phyloP scores from a whole-genome alignment of 352 stramenopile species.

The Phytopythium litorale region DNA sequence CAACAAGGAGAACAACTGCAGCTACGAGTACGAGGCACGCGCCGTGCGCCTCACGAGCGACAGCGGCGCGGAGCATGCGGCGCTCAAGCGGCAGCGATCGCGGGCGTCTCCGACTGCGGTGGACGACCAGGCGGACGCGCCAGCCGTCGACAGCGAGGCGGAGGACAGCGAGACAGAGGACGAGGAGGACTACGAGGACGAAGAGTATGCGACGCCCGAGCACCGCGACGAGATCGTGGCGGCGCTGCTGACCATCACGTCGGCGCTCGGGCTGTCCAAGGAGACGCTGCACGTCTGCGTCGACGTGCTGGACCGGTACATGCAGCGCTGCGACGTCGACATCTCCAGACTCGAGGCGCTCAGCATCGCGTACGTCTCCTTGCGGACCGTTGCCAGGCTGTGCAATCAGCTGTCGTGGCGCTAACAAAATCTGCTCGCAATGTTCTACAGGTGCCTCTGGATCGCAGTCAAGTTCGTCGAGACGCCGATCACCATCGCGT shows the following conservation, averaged over 20 bases:
- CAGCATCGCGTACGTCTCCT: conserved; percentile 49
- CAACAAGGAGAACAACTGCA: conserved; percentile 2
- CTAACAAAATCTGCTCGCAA: background rate
- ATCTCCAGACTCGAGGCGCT: conserved; percentile 39
- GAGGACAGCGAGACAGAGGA: conserved; percentile 8
- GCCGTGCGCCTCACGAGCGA: background rate
- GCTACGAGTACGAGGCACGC: background rate
- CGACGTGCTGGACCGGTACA: conserved; percentile 49
- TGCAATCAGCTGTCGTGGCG: background rate
- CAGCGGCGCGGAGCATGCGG: background rate
- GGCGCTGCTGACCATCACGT: conserved; percentile 61
- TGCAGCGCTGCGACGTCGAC: conserved; percentile 20
- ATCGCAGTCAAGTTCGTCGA: conserved; percentile 74
- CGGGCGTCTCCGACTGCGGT: conserved; percentile 12
- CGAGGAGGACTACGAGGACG: conserved; percentile 9
- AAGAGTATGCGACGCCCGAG: conserved; percentile 20
- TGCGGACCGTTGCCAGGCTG: background rate
- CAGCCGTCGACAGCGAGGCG: background rate
- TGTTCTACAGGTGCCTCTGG: conserved; percentile 46
- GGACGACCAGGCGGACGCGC: background rate
- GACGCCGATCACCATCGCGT: conserved; percentile 46
- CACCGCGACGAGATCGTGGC: conserved; percentile 66
- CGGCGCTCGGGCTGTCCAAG: conserved; percentile 44
- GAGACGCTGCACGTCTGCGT: conserved; percentile 64
- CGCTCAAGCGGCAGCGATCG: conserved; percentile 11